These are phyloP conservation scores for Starmerella ratchasimensis DNA, from an alignment of 805 yeast species.

Conservation along the genomic window DNA sequence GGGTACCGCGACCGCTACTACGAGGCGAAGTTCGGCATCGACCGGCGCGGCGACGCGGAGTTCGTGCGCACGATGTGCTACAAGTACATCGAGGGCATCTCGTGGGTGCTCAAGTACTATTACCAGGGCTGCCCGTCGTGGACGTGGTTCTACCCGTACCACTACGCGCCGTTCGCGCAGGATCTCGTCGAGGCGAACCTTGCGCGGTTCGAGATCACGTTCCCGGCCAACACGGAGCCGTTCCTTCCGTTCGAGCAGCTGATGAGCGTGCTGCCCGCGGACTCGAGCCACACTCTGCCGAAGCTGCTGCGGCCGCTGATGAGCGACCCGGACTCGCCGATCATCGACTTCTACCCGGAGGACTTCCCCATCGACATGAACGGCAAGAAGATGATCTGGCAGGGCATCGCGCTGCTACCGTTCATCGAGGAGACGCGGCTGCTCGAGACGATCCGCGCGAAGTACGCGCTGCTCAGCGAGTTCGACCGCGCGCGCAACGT, in stretches of 20 bases:
- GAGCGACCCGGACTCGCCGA: conserved; percentile 83
- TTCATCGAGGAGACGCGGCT: conserved; percentile 79
- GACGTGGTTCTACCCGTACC: conserved; percentile 96
- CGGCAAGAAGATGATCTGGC: conserved; percentile 96
- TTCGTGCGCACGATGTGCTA: conserved; percentile 46
- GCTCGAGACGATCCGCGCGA: conserved; percentile 55
- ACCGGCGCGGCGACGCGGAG: conserved; percentile 36
- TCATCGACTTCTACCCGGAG: conserved; percentile 78
- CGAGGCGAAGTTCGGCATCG: conserved; percentile 50
- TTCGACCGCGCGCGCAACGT: conserved; percentile 67
- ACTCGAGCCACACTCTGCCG: conserved; percentile 75
- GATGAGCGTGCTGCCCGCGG: conserved; percentile 93
- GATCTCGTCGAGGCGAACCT: conserved; percentile 50
- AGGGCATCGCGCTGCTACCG: conserved; percentile 83
- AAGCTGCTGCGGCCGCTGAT: conserved; percentile 61
- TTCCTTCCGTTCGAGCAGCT: conserved; percentile 89
- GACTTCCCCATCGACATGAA: conserved; percentile 84
- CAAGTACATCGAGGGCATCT: conserved; percentile 80
- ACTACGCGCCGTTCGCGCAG: conserved; percentile 93
- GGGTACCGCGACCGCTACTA: conserved; percentile 82
- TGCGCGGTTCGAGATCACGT: conserved; percentile 38
- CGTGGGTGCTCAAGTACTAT: conserved; percentile 91
- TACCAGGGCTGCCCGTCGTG: conserved; percentile 98
- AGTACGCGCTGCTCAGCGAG: conserved; percentile 45
- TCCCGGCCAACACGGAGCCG: conserved; percentile 52